These are phyloP conservation scores for Solanum habrochaites DNA, from an alignment of 257 asterid species.

Conservation along the genomic window DNA sequence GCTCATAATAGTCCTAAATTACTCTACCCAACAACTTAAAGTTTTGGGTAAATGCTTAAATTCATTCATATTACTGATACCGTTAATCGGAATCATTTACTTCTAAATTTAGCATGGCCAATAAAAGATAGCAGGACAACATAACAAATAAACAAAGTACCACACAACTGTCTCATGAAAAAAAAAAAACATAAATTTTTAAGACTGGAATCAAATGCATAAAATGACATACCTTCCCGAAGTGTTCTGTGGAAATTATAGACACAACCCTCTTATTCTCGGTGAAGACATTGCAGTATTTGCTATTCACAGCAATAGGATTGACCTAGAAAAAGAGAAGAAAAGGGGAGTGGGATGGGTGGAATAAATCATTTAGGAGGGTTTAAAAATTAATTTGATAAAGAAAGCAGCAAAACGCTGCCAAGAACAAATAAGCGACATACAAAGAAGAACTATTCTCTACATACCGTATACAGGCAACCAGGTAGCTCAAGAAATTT, in stretches of 20 bases:
- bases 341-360: not conserved
- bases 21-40: not conserved
- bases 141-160: not conserved
- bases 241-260: slow-evolving; percentile 68
- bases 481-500: slow-evolving; percentile 84
- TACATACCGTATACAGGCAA: slow-evolving; percentile 79
- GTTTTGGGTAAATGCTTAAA: not conserved
- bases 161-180: not conserved
- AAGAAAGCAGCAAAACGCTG: not conserved
- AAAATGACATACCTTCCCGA: slow-evolving; percentile 76
- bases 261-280: slow-evolving; percentile 88
- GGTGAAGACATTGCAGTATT: slow-evolving; percentile 95
- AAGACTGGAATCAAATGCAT: not conserved
- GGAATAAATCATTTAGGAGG: slow-evolving; percentile 7
- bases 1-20: not conserved
- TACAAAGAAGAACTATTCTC: not conserved
- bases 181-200: not conserved
- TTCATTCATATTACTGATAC: not conserved
- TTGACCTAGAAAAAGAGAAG: slow-evolving; percentile 52
- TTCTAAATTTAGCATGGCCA: not conserved
- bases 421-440: not conserved
- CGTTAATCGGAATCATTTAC: not conserved
- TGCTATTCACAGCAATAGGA: slow-evolving; percentile 99
- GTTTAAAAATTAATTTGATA: slow-evolving; percentile 7
- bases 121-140: not conserved